Conservation (phyloP, 148 eudicot genomes). For the Amaranthus cruentus region DNA sequence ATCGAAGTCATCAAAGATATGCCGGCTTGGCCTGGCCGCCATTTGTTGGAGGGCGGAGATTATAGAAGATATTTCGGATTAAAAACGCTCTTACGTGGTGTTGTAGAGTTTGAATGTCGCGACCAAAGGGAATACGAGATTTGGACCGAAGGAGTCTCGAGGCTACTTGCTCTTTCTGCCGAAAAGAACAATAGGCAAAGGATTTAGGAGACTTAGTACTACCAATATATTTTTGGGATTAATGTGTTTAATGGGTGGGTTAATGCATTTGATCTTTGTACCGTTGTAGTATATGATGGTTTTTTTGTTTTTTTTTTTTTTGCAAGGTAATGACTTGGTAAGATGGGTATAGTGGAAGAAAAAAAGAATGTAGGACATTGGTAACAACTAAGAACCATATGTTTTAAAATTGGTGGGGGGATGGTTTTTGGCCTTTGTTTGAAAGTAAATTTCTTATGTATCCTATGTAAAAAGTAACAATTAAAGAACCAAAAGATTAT, state of each 20-base stretch:
- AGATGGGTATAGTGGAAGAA: too few species aligned
- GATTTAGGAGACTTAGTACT: conserved; percentile 12
- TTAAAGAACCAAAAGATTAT: too few species aligned
- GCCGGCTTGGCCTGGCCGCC: conserved; percentile 97
- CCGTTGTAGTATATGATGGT: conserved; percentile 8
- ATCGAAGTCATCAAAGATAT: conserved; percentile 74
- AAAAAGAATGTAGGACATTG: too few species aligned
- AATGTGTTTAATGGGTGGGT: conserved; percentile 10
- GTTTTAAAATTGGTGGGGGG: too few species aligned
- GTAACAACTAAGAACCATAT: too few species aligned
- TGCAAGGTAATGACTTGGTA: too few species aligned
- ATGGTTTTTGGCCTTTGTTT: too few species aligned
- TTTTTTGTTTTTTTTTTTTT: too few species aligned
- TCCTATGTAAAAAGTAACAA: too few species aligned
- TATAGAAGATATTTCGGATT: conserved; percentile 68
- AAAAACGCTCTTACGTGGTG: conserved; percentile 65
- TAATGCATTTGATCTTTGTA: background rate
- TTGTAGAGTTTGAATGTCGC: conserved; percentile 88
- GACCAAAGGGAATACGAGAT: conserved; percentile 74
- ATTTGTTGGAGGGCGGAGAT: conserved; percentile 77
- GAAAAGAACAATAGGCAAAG: conserved; percentile 43
- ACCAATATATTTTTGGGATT: background rate
- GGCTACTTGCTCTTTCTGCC: conserved; percentile 59
- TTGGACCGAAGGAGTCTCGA: conserved; percentile 90
- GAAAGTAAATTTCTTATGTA: too few species aligned